A percentile compares a stretch with the other conserved stretches of the same genome.
Conservation (phyloP, 805 yeast genomes). For the Candida anglica region DNA sequence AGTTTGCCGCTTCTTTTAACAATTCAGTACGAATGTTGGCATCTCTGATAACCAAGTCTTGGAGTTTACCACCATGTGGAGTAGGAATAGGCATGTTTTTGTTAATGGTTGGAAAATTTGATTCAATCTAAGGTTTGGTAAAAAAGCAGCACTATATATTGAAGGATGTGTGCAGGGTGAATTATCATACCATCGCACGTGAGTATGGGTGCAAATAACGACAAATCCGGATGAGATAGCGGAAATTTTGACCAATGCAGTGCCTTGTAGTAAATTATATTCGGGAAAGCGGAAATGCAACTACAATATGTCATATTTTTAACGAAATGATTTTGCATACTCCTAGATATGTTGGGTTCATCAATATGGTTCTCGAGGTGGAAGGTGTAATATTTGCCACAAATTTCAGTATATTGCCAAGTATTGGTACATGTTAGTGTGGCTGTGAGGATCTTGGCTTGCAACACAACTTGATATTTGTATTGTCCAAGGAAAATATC, state of each 20-base stretch:
- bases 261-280: conserved; percentile 4
- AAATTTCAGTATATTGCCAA: too few species aligned
- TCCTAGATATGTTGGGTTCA: not conserved
- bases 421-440: too few species aligned
- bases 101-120: not conserved
- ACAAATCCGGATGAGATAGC: too few species aligned
- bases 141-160: not conserved
- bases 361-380: not conserved
- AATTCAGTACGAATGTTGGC: conserved; percentile 53
- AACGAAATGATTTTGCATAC: not conserved
- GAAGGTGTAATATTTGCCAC: too few species aligned
- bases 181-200: conserved; percentile 12
- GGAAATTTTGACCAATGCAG: too few species aligned
- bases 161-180: not conserved
- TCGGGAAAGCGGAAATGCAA: not conserved
- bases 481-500: too few species aligned
- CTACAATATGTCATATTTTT: too few species aligned
- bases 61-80: conserved; percentile 91
- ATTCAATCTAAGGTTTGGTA: not conserved
- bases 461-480: too few species aligned
- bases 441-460: too few species aligned
- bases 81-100: conserved; percentile 51
- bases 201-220: too few species aligned
- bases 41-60: conserved; percentile 85
- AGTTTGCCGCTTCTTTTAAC: conserved; percentile 44